Evolutionary conservation across 139 green algal genomes (phyloP).

Genomic region (Spirogloea muscicola): DNA sequence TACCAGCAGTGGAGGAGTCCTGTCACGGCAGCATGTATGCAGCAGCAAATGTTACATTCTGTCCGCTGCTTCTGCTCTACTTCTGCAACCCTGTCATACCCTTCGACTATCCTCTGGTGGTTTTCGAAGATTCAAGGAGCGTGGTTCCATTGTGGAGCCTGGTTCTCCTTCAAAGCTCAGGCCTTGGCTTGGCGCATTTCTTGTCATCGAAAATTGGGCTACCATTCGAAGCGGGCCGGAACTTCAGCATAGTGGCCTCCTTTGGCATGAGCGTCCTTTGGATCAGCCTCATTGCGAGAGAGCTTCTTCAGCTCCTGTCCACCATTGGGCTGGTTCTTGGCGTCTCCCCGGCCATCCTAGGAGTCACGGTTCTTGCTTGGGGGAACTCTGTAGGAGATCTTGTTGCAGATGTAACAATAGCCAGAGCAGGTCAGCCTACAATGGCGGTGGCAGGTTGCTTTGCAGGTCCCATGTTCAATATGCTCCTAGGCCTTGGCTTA

Average conservation of each 20-base stretch:
- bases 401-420: constrained; percentile 46
- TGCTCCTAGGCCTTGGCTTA: constrained; percentile 52
- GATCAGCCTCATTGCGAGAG: constrained; percentile 40
- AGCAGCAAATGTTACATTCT: constrained; percentile 24
- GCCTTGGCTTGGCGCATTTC: background rate
- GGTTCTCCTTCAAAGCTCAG: constrained; percentile 12
- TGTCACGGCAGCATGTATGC: constrained; percentile 31
- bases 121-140: background rate
- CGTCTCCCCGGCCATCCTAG: constrained; percentile 35
- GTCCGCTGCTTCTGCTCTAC: constrained; percentile 29
- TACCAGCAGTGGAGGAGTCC: constrained; percentile 21
- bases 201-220: background rate
- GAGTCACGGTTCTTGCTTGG: constrained; percentile 56
- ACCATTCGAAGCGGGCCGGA: background rate
- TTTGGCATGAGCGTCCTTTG: constrained; percentile 35
- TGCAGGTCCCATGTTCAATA: constrained; percentile 56
- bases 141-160: background rate
- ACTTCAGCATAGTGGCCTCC: background rate
- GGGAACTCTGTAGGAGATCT: constrained; percentile 56
- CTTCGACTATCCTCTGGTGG: background rate
- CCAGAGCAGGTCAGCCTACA: constrained; percentile 11
- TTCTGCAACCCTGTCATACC: background rate
- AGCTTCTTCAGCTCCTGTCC: constrained; percentile 41
- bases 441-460: constrained; percentile 55
- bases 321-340: constrained; percentile 35